Conservation (phyloP, 2,329 filamentous ascomycete genomes). For the Incumbomyces delicatus region DNA sequence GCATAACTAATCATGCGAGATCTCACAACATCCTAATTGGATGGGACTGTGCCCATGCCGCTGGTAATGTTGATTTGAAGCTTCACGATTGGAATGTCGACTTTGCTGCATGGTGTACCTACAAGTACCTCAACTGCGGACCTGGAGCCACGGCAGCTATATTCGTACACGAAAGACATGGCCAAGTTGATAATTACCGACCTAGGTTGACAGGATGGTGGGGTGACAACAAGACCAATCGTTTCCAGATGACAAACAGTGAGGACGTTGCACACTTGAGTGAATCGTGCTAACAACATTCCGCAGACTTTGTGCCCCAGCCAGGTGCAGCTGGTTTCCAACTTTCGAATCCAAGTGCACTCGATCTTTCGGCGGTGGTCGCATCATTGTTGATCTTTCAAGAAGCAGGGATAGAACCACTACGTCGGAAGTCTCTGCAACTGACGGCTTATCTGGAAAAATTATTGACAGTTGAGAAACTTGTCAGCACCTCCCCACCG, state of each 20-base stretch:
- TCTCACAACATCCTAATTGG: constrained; percentile 62
- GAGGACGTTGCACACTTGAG: constrained; percentile 9
- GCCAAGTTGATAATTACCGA: constrained; percentile 37
- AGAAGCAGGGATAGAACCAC: constrained; percentile 56
- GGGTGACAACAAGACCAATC: constrained; percentile 64
- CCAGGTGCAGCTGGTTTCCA: constrained; percentile 73
- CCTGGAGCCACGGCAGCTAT: constrained; percentile 70
- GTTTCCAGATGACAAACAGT: constrained; percentile 75
- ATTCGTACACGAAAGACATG: constrained; percentile 71
- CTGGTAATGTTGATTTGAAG: constrained; percentile 67
- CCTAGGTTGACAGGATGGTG: constrained; percentile 73
- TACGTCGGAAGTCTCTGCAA: constrained; percentile 61
- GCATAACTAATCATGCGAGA: constrained; percentile 69
- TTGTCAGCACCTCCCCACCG: constrained; percentile 23
- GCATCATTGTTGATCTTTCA: constrained; percentile 66
- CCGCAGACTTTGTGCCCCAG: constrained; percentile 58
- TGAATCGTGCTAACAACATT: neutral
- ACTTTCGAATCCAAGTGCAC: constrained; percentile 70
- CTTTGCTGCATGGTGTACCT: constrained; percentile 87
- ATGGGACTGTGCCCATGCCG: constrained; percentile 83
- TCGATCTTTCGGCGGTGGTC: constrained; percentile 66
- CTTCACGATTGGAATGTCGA: constrained; percentile 87
- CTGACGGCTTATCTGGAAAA: constrained; percentile 69
- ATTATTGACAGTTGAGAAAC: constrained; percentile 39
- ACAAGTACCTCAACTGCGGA: constrained; percentile 86